Conservation (phyloP, 192 early-diverging fungal genomes). For the Coemansia sp. region DNA sequence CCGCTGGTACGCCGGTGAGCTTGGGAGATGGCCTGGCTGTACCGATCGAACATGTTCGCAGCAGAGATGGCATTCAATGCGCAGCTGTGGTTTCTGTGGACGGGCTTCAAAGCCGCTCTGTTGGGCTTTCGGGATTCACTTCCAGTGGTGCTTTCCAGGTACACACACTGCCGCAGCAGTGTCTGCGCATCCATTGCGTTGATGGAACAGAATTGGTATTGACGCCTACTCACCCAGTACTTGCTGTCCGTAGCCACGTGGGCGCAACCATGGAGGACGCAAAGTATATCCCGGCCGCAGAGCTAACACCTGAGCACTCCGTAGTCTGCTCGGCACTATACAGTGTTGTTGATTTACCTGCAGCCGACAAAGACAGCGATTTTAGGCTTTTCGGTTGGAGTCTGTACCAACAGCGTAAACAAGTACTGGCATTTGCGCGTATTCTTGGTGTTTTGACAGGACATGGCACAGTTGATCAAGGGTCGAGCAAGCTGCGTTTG, state of each 20-base stretch:
- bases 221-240: slow-evolving; percentile 52
- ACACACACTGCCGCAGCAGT: slow-evolving; percentile 29
- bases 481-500: slow-evolving; percentile 5
- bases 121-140: slow-evolving; percentile 22
- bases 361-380: neutral
- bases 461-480: neutral
- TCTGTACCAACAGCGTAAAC: slow-evolving; percentile 17
- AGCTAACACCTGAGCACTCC: slow-evolving; percentile 25
- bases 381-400: slow-evolving; percentile 19
- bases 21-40: slow-evolving; percentile 42
- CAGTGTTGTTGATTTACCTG: slow-evolving; percentile 23
- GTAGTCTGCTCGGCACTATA: slow-evolving; percentile 46
- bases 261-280: slow-evolving; percentile 24
- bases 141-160: slow-evolving; percentile 44
- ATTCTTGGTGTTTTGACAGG: slow-evolving; percentile 35
- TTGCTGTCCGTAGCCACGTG: slow-evolving; percentile 17
- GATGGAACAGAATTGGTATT: slow-evolving; percentile 42
- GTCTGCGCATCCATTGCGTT: slow-evolving; percentile 31
- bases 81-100: slow-evolving; percentile 1
- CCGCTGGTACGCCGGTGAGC: slow-evolving; percentile 49
- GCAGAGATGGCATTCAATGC: slow-evolving; percentile 28
- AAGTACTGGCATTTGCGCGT: slow-evolving; percentile 46
- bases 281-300: slow-evolving; percentile 34
- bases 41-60: slow-evolving; percentile 44
- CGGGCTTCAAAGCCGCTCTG: neutral